Evolutionary conservation across 495 filamentous ascomycete genomes (phyloP).

Genomic region (Pyrenopolyporus hunteri): DNA sequence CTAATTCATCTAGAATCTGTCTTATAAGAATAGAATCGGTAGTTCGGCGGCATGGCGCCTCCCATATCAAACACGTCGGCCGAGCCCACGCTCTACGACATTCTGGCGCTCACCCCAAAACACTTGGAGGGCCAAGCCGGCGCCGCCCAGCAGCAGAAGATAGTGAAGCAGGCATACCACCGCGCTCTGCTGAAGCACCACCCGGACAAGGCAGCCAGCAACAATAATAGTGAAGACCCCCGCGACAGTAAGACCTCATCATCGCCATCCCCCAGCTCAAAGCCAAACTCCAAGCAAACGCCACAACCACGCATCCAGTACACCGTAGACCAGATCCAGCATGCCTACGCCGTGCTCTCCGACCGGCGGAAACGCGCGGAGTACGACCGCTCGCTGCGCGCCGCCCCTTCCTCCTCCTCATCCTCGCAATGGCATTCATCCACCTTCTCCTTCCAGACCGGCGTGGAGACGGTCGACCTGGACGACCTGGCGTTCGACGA

Average conservation of each 20-base stretch:
- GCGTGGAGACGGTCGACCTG: slow-evolving; percentile 80
- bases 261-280: slow-evolving; percentile 20
- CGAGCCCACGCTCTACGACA: slow-evolving; percentile 52
- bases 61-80: slow-evolving; percentile 39
- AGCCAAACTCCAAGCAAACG: slow-evolving; percentile 16
- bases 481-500: slow-evolving; percentile 73
- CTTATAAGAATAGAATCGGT: background rate
- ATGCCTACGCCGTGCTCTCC: slow-evolving; percentile 74
- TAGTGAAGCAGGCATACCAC: slow-evolving; percentile 77
- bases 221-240: background rate
- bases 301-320: slow-evolving; percentile 38
- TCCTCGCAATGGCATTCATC: background rate
- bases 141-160: slow-evolving; percentile 35
- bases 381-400: slow-evolving; percentile 65
- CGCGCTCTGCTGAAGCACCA: slow-evolving; percentile 78
- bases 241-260: slow-evolving; percentile 8
- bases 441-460: slow-evolving; percentile 61
- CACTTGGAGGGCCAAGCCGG: slow-evolving; percentile 36
- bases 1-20: background rate
- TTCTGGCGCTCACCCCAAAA: slow-evolving; percentile 50
- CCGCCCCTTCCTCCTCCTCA: background rate
- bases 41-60: slow-evolving; percentile 31
- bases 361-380: slow-evolving; percentile 61
- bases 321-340: slow-evolving; percentile 78
- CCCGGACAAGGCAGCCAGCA: slow-evolving; percentile 68